phyloP scores from a whole-genome alignment of 2,329 filamentous ascomycete genomes.

The Macroventuria anomochaeta region DNA sequence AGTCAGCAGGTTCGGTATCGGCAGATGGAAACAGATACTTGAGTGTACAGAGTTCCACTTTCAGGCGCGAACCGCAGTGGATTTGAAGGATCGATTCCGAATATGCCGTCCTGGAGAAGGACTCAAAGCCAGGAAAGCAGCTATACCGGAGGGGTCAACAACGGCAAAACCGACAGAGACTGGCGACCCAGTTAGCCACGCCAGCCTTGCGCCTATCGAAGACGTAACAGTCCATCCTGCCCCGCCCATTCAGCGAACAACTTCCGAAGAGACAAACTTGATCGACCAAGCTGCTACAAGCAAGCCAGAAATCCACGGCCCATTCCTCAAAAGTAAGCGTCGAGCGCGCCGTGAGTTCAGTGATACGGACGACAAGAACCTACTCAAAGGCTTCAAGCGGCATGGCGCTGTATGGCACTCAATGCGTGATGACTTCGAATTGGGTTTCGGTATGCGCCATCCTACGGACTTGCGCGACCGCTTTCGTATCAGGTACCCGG shows the following conservation, averaged over 20 bases:
- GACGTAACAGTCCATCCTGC: neutral
- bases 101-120: constrained; percentile 58
- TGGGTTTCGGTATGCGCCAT: constrained; percentile 60
- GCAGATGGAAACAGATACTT: constrained; percentile 69
- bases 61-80: constrained; percentile 64
- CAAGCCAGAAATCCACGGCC: constrained; percentile 57
- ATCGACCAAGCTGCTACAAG: constrained; percentile 20
- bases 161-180: neutral
- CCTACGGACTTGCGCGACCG: constrained; percentile 66
- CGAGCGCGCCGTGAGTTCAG: constrained; percentile 64
- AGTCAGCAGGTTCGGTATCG: constrained; percentile 66
- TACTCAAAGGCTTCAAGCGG: constrained; percentile 64
- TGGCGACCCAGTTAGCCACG: neutral
- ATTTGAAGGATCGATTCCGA: constrained; percentile 68
- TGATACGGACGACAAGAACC: constrained; percentile 62
- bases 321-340: constrained; percentile 58
- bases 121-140: constrained; percentile 26
- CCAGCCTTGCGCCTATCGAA: too few relatives aligned
- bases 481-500: constrained; percentile 65
- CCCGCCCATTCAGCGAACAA: neutral
- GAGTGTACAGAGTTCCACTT: constrained; percentile 64
- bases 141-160: constrained; percentile 49
- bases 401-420: constrained; percentile 66
- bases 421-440: constrained; percentile 62
- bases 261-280: neutral